phyloP scores from a whole-genome alignment of 192 early-diverging fungal species.

The Dissophora globulifera region DNA sequence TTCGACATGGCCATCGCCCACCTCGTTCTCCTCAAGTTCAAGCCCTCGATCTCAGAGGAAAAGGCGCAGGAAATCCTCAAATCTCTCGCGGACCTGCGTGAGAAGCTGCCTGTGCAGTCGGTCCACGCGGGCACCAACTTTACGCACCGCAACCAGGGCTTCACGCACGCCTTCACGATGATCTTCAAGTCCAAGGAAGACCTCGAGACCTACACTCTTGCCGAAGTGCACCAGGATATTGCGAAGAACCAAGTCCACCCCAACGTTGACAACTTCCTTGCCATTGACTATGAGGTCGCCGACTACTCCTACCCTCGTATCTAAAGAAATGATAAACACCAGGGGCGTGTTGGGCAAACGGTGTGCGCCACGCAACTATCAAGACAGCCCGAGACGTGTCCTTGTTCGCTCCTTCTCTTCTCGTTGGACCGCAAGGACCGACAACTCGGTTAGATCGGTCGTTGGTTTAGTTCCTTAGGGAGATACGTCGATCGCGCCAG shows the following conservation, averaged over 20 bases:
- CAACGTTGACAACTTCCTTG: slow-evolving; percentile 37
- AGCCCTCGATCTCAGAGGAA: slow-evolving; percentile 22
- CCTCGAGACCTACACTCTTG: slow-evolving; percentile 37
- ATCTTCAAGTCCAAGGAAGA: slow-evolving; percentile 45
- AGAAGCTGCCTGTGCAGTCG: slow-evolving; percentile 37
- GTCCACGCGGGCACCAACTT: slow-evolving; percentile 47
- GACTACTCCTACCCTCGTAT: slow-evolving; percentile 41
- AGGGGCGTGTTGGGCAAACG: too few relatives aligned
- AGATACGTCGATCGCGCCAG: too few relatives aligned
- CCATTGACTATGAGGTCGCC: slow-evolving; percentile 33
- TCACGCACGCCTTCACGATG: slow-evolving; percentile 51
- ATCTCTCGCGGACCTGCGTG: slow-evolving; percentile 29
- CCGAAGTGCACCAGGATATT: slow-evolving; percentile 34
- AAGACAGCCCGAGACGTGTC: too few relatives aligned
- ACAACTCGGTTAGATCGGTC: too few relatives aligned
- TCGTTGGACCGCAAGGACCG: too few relatives aligned
- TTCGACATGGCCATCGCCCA: slow-evolving; percentile 44
- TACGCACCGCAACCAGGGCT: slow-evolving; percentile 33
- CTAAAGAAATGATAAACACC: slow-evolving; percentile 1
- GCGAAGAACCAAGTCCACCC: slow-evolving; percentile 28
- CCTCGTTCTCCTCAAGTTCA: slow-evolving; percentile 42
- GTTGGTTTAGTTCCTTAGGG: too few relatives aligned
- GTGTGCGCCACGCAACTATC: too few relatives aligned
- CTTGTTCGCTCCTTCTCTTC: too few relatives aligned
- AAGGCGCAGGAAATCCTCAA: slow-evolving; percentile 41